phyloP scores from a whole-genome alignment of 2,329 filamentous ascomycete species.

The Talaromyces marneffei region DNA sequence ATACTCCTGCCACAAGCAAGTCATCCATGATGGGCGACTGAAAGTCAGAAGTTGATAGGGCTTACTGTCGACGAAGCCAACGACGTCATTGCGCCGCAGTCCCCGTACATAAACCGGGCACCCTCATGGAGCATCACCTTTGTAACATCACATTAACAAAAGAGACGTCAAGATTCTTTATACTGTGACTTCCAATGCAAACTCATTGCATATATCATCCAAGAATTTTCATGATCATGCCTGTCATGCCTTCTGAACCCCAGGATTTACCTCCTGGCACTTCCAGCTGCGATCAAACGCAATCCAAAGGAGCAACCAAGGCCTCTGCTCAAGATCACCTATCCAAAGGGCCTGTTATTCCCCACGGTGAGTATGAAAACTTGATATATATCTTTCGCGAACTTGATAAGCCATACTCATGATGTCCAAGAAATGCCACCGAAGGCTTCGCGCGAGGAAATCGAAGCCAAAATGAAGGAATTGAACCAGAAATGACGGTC shows the following conservation, averaged over 20 bases:
- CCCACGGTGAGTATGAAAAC: conserved; percentile 28
- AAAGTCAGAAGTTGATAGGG: conserved; percentile 1
- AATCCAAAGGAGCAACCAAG: conserved; percentile 31
- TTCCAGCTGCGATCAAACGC: conserved; percentile 23
- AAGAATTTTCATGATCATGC: conserved; percentile 21
- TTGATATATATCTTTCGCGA: conserved; percentile 10
- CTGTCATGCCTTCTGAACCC: conserved; percentile 21
- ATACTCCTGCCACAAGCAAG: neutral
- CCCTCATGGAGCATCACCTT: neutral
- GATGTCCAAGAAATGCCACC: conserved; percentile 34
- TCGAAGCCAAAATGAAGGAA: conserved; percentile 58
- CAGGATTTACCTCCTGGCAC: conserved; percentile 20
- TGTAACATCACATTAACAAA: neutral
- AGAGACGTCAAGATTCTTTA: neutral
- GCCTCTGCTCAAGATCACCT: conserved; percentile 30
- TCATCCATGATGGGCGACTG: neutral
- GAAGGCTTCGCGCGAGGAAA: conserved; percentile 58
- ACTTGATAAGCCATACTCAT: neutral
- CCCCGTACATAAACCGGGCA: neutral
- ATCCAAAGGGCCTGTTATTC: conserved; percentile 43
- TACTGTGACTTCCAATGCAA: neutral
- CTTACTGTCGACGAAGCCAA: conserved; percentile 18
- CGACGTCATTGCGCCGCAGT: conserved; percentile 1
- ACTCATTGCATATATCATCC: neutral
- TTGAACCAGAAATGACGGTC: conserved; percentile 52